A percentile compares a stretch with the other conserved stretches of the same genome.
These are phyloP conservation scores for Neurospora africana DNA, from an alignment of 495 filamentous ascomycete genomes.

Conservation along the genomic window DNA sequence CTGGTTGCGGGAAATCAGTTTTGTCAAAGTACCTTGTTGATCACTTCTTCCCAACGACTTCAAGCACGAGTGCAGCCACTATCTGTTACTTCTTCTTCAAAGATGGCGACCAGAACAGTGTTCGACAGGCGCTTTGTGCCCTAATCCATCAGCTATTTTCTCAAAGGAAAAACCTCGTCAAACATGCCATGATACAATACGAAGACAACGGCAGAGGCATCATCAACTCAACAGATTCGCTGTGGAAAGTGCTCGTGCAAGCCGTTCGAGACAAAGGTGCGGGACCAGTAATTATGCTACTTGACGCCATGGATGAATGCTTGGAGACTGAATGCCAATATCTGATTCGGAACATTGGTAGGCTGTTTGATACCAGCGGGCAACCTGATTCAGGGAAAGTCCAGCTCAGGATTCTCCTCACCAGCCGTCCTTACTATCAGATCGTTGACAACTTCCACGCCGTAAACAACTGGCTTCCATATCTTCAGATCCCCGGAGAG, in stretches of 20 bases:
- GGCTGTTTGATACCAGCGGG: no score
- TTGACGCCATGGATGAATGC: conserved; percentile 28
- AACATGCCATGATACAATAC: conserved; percentile 2
- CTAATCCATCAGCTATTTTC: conserved; percentile 24
- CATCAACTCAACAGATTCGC: conserved; percentile 10
- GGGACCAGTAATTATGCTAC: conserved; percentile 29
- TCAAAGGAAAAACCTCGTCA: conserved; percentile 5
- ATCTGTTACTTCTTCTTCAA: conserved; percentile 30
- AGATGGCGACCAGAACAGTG: conserved; percentile 15
- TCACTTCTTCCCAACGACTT: background rate
- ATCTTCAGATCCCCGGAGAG: conserved; percentile 28
- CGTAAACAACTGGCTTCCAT: conserved; percentile 11
- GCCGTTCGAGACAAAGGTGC: conserved; percentile 23
- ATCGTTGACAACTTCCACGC: conserved; percentile 17
- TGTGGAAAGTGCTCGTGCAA: conserved; percentile 29
- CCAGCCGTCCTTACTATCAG: conserved; percentile 26
- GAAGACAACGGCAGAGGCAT: background rate
- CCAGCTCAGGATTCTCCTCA: conserved; percentile 9
- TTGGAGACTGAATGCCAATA: background rate
- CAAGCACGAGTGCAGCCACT: background rate
- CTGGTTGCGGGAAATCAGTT: conserved; percentile 42
- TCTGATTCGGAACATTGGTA: background rate
- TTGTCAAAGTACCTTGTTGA: conserved; percentile 31
- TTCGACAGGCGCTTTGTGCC: conserved; percentile 21
- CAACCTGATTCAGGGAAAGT: no score